phyloP scores from a whole-genome alignment of 2,329 filamentous ascomycete species.

The Colletotrichum sp. region DNA sequence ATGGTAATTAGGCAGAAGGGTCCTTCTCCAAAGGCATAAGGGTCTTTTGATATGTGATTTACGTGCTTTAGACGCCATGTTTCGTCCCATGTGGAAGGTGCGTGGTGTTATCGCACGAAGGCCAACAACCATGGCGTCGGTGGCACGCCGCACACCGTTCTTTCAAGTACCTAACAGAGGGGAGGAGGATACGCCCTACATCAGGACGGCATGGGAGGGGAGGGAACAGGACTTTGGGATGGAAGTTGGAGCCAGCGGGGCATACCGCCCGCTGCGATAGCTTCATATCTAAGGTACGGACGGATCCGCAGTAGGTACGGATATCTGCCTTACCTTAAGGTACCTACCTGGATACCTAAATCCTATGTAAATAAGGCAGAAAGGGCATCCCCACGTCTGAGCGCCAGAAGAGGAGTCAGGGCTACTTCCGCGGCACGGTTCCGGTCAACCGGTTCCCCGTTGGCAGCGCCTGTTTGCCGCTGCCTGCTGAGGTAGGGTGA shows the following conservation, averaged over 20 bases:
- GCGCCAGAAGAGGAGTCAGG: not conserved
- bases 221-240: not conserved
- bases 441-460: slow-evolving; percentile 14
- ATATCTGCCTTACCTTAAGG: not conserved
- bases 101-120: not conserved
- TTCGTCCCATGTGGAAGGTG: not conserved
- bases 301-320: too few relatives aligned
- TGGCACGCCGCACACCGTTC: not conserved
- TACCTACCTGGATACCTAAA: not conserved
- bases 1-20: not conserved
- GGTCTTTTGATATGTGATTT: not conserved
- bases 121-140: not conserved
- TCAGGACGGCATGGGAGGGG: not conserved
- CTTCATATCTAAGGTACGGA: too few relatives aligned
- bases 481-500: not conserved
- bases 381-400: not conserved
- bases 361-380: not conserved
- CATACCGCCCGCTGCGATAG: not conserved
- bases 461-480: not conserved
- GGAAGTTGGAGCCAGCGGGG: not conserved
- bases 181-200: not conserved
- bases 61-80: not conserved
- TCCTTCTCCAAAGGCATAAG: not conserved
- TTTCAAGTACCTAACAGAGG: not conserved
- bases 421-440: slow-evolving; percentile 9